Conservation (phyloP, 331 rosid genomes). For the Malus hybrid region DNA sequence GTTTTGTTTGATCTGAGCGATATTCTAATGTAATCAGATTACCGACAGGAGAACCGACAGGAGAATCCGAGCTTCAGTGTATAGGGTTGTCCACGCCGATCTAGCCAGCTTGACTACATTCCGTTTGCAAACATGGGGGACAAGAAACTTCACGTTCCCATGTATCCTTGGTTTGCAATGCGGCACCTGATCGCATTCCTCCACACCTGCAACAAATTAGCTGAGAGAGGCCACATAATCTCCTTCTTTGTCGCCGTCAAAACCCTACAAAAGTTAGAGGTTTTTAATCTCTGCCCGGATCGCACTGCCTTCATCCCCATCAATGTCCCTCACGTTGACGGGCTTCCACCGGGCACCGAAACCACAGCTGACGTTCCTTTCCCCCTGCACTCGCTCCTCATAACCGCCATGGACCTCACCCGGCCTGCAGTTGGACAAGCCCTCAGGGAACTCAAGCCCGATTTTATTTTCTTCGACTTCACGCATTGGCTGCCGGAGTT, state of each 20-base stretch:
- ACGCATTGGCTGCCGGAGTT: slow-evolving; percentile 44
- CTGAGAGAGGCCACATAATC: slow-evolving; percentile 38
- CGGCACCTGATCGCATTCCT: slow-evolving; percentile 50
- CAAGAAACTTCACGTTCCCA: slow-evolving; percentile 16
- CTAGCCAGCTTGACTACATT: too few relatives aligned
- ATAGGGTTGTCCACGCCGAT: too few relatives aligned
- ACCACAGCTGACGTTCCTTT: slow-evolving; percentile 43
- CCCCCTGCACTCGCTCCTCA: slow-evolving; percentile 24
- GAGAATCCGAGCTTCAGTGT: too few relatives aligned
- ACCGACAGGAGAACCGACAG: too few relatives aligned
- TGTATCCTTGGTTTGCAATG: slow-evolving; percentile 57
- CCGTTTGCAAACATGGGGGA: too few relatives aligned
- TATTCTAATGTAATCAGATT: too few relatives aligned
- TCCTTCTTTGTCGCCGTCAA: slow-evolving; percentile 40
- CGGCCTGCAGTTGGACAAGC: slow-evolving; percentile 24
- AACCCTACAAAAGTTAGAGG: slow-evolving; percentile 25
- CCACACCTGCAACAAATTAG: slow-evolving; percentile 53
- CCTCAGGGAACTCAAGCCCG: slow-evolving; percentile 33
- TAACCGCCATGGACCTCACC: slow-evolving; percentile 50
- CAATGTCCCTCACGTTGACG: slow-evolving; percentile 34
- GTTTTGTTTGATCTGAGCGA: too few relatives aligned
- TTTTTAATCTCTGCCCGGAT: slow-evolving; percentile 40
- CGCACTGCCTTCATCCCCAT: slow-evolving; percentile 48
- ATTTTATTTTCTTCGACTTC: slow-evolving; percentile 43
- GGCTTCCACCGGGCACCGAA: slow-evolving; percentile 44